Percentiles rank a stretch among this genome's conserved stretches.
phyloP scores from a whole-genome alignment of 306 rosid species.

The Cicer pinnatifidum region DNA sequence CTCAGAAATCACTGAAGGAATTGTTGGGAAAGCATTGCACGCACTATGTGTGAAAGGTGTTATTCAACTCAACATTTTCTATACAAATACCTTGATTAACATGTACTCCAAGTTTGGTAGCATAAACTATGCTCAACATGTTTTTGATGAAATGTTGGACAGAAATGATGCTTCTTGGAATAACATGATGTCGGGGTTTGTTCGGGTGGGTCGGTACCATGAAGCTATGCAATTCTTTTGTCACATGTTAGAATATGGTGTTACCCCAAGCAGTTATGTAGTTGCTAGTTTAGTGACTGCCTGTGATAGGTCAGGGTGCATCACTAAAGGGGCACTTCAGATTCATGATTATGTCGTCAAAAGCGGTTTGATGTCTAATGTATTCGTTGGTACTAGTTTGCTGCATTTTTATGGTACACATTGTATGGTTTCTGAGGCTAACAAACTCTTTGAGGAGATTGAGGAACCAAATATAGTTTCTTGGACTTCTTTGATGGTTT shows the following conservation, averaged over 20 bases:
- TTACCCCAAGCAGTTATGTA: conserved; percentile 62
- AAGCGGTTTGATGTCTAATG: conserved; percentile 63
- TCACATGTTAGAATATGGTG: conserved; percentile 53
- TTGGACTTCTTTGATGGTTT: conserved; percentile 92
- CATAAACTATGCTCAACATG: conserved; percentile 54
- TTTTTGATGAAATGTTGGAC: conserved; percentile 65
- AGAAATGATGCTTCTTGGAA: conserved; percentile 92
- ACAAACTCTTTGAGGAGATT: conserved; percentile 67
- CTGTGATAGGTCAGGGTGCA: conserved; percentile 72
- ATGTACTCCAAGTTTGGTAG: conserved; percentile 72
- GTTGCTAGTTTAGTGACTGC: conserved; percentile 81
- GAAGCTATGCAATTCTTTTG: conserved; percentile 67
- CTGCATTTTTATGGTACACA: conserved; percentile 74
- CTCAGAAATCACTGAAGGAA: conserved; percentile 65
- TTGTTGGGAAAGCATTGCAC: conserved; percentile 70
- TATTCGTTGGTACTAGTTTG: conserved; percentile 79
- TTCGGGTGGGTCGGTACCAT: conserved; percentile 57
- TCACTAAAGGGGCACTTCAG: conserved; percentile 67
- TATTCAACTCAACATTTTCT: conserved; percentile 55
- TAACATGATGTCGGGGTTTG: conserved; percentile 82
- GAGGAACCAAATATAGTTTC: conserved; percentile 78
- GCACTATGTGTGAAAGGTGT: conserved; percentile 67
- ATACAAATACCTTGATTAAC: conserved; percentile 67
- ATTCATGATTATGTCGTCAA: conserved; percentile 75
- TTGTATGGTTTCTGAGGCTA: conserved; percentile 56